A percentile compares a stretch with the other conserved stretches of the same genome.
phyloP scores from a whole-genome alignment of 2,329 filamentous ascomycete genomes.

The Pseudopithomyces chartarum region DNA sequence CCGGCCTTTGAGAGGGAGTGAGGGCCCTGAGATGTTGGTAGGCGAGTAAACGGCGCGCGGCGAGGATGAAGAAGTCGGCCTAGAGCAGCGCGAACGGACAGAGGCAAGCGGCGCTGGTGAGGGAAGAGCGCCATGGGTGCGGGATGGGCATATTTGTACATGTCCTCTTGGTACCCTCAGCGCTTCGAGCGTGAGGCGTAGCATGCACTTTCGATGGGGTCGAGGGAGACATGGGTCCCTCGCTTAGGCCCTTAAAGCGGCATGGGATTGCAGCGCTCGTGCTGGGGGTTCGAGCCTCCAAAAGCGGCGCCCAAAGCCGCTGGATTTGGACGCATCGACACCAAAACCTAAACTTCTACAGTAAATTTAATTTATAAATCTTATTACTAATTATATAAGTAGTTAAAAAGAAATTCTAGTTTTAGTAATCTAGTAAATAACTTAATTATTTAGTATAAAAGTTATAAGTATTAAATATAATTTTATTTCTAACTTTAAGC shows the following conservation, averaged over 20 bases:
- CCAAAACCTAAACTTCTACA: not conserved
- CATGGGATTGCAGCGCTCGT: not conserved
- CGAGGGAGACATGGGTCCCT: not conserved
- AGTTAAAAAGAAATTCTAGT: not conserved
- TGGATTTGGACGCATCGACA: not conserved
- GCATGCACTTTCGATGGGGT: not conserved
- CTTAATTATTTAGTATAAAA: not conserved
- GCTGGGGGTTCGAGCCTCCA: constrained; percentile 1
- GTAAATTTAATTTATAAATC: not conserved
- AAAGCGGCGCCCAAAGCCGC: constrained; percentile 4
- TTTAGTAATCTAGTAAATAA: not conserved
- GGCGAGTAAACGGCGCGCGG: not conserved
- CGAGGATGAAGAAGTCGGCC: not conserved
- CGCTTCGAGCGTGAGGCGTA: constrained; percentile 1
- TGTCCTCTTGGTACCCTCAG: not conserved
- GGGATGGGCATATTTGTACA: constrained; percentile 2
- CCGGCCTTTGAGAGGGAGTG: not conserved
- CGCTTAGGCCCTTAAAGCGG: not conserved
- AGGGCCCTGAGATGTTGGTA: not conserved
- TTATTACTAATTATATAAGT: not conserved
- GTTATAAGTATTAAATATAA: not conserved
- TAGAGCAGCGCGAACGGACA: not conserved
- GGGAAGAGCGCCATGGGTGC: not conserved
- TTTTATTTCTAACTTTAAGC: not conserved
- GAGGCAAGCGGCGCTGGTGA: not conserved